Percentiles rank a stretch among this genome's conserved stretches.
Conservation (phyloP, 768 basidiomycete species). For the Auriculariales sp. region DNA sequence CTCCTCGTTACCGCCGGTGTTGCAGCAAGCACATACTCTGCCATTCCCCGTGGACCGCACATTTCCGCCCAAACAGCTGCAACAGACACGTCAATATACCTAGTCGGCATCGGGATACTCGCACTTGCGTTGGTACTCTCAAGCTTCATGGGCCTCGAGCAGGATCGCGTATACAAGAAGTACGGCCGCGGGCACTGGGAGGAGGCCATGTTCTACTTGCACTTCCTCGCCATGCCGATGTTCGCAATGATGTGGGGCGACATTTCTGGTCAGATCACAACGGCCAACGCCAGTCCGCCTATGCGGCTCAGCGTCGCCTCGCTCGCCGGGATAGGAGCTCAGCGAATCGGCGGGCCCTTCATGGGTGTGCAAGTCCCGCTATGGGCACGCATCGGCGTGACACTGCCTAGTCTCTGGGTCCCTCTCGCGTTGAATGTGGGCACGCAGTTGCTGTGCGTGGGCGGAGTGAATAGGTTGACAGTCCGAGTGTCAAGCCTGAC, state of each 20-base stretch:
- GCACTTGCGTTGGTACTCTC: conserved; percentile 64
- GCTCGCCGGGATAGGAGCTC: neutral
- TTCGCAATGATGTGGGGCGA: conserved; percentile 47
- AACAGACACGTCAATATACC: conserved; percentile 28
- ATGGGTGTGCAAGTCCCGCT: neutral
- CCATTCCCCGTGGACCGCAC: conserved; percentile 23
- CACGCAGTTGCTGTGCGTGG: conserved; percentile 73
- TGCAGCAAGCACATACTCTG: conserved; percentile 66
- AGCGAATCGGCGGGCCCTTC: neutral
- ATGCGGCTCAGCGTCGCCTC: conserved; percentile 9
- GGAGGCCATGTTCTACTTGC: conserved; percentile 86
- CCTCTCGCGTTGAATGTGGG: conserved; percentile 62
- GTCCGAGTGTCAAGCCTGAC: conserved; percentile 58
- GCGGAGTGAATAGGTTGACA: conserved; percentile 79
- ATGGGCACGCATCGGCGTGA: conserved; percentile 27
- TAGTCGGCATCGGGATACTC: conserved; percentile 60
- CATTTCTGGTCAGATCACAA: conserved; percentile 30
- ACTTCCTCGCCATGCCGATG: conserved; percentile 66
- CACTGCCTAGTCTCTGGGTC: conserved; percentile 46
- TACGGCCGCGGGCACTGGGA: conserved; percentile 49
- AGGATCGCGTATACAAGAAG: conserved; percentile 61
- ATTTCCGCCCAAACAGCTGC: conserved; percentile 3
- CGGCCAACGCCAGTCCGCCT: conserved; percentile 27
- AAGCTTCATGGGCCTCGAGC: conserved; percentile 68
- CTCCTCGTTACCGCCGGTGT: conserved; percentile 72